These are phyloP conservation scores for Leccinellum rugosiceps DNA, from an alignment of 768 basidiomycete genomes.

Conservation along the genomic window DNA sequence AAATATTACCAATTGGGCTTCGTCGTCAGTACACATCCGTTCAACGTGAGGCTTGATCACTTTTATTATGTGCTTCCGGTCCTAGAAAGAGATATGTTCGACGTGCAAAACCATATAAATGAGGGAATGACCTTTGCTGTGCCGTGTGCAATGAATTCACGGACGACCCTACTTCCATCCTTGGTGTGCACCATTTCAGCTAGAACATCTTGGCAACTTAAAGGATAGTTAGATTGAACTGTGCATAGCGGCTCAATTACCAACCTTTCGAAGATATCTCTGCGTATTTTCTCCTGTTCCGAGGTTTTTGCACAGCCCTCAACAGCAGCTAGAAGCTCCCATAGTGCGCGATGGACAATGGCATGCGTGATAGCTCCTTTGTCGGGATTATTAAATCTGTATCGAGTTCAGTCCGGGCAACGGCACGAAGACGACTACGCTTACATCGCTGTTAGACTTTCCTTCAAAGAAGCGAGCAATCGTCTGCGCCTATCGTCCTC, in stretches of 20 bases:
- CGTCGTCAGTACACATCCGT: conserved; percentile 84
- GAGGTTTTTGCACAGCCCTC: conserved; percentile 54
- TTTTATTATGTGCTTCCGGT: conserved; percentile 90
- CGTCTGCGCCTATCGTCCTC: conserved; percentile 65
- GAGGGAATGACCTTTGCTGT: conserved; percentile 63
- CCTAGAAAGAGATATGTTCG: conserved; percentile 38
- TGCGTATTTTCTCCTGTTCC: conserved; percentile 69
- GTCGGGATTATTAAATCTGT: conserved; percentile 87
- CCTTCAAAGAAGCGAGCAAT: conserved; percentile 65
- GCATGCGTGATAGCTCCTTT: conserved; percentile 86
- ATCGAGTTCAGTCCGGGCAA: not conserved
- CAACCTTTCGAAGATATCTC: conserved; percentile 83
- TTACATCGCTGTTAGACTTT: conserved; percentile 73
- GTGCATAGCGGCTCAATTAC: not conserved
- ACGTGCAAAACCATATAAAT: not conserved
- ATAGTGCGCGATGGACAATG: conserved; percentile 81
- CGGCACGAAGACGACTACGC: conserved; percentile 22
- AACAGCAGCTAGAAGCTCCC: conserved; percentile 77
- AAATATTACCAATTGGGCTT: conserved; percentile 87
- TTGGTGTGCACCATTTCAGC: conserved; percentile 95
- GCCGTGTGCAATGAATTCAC: conserved; percentile 81
- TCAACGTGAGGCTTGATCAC: conserved; percentile 85
- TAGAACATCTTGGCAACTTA: conserved; percentile 77
- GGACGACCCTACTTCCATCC: conserved; percentile 82
- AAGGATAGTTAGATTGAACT: not conserved